phyloP scores from a whole-genome alignment of 73 alveolate genomes.

The Paramecium primaurelia region DNA sequence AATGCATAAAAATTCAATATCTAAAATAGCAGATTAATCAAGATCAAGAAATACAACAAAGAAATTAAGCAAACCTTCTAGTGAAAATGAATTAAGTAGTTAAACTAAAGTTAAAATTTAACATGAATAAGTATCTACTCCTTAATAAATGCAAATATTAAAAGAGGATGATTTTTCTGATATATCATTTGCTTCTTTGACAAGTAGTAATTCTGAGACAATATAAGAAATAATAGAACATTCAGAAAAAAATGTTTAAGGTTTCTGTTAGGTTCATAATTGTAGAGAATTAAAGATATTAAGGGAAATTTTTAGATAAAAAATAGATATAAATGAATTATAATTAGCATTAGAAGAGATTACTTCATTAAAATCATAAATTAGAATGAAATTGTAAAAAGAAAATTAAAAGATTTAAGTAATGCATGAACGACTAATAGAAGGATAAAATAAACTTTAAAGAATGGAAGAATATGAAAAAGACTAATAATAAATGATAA shows the following conservation, averaged over 20 bases:
- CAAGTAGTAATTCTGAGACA: neutral
- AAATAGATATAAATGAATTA: constrained; percentile 5
- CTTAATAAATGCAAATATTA: neutral
- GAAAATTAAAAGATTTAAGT: neutral
- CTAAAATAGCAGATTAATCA: neutral
- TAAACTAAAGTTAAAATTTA: neutral
- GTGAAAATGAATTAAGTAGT: neutral
- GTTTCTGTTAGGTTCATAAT: neutral
- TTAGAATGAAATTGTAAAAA: neutral
- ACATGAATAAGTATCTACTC: neutral
- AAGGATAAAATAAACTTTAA: neutral
- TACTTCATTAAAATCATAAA: neutral
- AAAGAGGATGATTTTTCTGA: constrained; percentile 13
- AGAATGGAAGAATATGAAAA: constrained; percentile 33
- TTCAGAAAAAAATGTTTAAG: neutral
- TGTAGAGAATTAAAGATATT: neutral
- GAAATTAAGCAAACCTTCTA: neutral
- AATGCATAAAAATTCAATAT: neutral
- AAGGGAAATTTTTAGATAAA: neutral
- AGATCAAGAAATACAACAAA: neutral
- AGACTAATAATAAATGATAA: neutral
- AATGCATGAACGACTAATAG: neutral
- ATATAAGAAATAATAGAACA: neutral
- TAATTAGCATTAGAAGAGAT: neutral
- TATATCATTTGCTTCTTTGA: neutral